Evolutionary conservation across 140 eudicot species (phyloP), one percentile per base, ranked within the genome.

Genomic region (Cichorium intybus): DNA sequence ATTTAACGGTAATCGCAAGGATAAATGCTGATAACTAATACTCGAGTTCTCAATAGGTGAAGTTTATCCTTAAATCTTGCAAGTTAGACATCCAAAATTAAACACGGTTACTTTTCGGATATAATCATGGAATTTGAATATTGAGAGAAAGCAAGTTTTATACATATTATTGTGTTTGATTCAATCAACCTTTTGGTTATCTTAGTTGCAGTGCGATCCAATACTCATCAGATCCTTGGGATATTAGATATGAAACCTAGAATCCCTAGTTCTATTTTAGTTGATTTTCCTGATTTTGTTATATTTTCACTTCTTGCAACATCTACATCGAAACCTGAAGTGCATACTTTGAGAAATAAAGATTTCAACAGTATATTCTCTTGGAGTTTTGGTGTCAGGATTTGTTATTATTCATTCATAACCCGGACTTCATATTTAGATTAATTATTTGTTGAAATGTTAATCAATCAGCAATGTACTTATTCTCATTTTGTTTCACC

Each of bases 121-220:
- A 62, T 62, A 62, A 24, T 16, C 22, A 39, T 37, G 52, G 66
- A 60, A 35, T 51, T 31, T 34, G 41, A 17, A 52, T 23, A 45
- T 69, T 46, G 59, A 59, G n/a, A n/a, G n/a, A n/a, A n/a, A n/a
- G n/a, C n/a, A n/a, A n/a, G n/a, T n/a, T n/a, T n/a, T n/a, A n/a
- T n/a, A n/a, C 59, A 52, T 21, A 24, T 22, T 23, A 24, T 24
- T 24, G 4, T 53, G 59, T 23, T 53, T 53, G 59, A 53, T 53
- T 33, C 59, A 53, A 22, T 53, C n/a, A n/a, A n/a, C n/a, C n/a
- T n/a, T n/a, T n/a, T n/a, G n/a, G n/a, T n/a, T n/a, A n/a, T n/a
- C n/a, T n/a, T n/a, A n/a, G n/a, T n/a, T n/a, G n/a, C n/a, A n/a
- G n/a, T n/a, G n/a, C n/a, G n/a, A n/a, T n/a, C n/a, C n/a, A n/a